Conservation (phyloP, 1,139 yeast genomes). For the Pichia sp. region DNA sequence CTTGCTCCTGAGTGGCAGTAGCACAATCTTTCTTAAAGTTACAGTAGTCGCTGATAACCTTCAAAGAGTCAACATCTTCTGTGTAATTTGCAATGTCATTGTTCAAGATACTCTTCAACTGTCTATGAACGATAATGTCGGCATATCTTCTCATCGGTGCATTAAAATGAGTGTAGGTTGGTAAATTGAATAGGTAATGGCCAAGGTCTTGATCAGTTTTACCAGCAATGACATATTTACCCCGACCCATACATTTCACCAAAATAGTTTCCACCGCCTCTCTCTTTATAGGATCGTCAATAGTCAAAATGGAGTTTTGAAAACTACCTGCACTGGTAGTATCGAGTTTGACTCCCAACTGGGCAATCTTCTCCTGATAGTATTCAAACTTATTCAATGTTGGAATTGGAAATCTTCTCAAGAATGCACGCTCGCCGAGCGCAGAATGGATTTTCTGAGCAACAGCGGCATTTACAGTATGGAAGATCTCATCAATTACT, state of each 20-base stretch:
- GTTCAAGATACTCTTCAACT: constrained; percentile 60
- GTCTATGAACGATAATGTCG: constrained; percentile 89
- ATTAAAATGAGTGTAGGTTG: constrained; percentile 89
- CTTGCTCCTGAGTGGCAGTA: constrained; percentile 88
- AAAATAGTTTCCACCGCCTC: constrained; percentile 74
- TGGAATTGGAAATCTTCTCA: constrained; percentile 86
- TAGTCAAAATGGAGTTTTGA: constrained; percentile 60
- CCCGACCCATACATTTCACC: constrained; percentile 77
- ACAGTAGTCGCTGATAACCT: constrained; percentile 84
- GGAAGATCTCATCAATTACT: constrained; percentile 67
- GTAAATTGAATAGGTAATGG: constrained; percentile 76
- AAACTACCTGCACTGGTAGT: constrained; percentile 68
- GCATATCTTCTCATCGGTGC: constrained; percentile 90
- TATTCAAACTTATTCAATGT: constrained; percentile 75
- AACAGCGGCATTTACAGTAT: constrained; percentile 77
- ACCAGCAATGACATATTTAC: constrained; percentile 85
- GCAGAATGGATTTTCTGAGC: constrained; percentile 75
- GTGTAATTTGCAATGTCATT: constrained; percentile 28
- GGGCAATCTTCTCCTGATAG: constrained; percentile 61
- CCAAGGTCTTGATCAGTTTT: constrained; percentile 75
- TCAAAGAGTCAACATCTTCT: constrained; percentile 65
- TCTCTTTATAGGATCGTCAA: constrained; percentile 59
- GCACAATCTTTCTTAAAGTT: constrained; percentile 96
- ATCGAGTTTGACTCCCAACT: constrained; percentile 65
- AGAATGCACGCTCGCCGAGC: constrained; percentile 72